Evolutionary conservation across 768 basidiomycete genomes (phyloP).

Genomic region (Lactarius evosmus): DNA sequence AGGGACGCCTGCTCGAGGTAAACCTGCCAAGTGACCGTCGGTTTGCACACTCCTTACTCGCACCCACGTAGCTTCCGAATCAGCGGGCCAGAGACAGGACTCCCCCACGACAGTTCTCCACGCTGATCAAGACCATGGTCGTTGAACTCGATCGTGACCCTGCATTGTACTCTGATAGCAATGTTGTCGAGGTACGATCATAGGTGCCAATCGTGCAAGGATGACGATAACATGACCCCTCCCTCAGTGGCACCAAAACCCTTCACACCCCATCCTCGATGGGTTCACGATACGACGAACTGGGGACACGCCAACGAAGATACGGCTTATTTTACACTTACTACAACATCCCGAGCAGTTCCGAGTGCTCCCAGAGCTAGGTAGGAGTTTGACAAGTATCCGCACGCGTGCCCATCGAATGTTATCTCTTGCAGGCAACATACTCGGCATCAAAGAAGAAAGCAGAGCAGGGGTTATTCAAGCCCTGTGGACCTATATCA

Average conservation of each 20-base stretch:
- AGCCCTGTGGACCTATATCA: conserved; percentile 91
- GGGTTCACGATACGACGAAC: conserved; percentile 83
- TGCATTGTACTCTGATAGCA: conserved; percentile 74
- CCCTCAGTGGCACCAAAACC: conserved; percentile 58
- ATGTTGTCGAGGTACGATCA: conserved; percentile 79
- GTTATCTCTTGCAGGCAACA: conserved; percentile 41
- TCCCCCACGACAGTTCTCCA: conserved; percentile 75
- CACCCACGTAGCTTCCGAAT: conserved; percentile 47
- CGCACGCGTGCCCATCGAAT: background rate
- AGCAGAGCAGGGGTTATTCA: conserved; percentile 78
- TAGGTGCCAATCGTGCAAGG: background rate
- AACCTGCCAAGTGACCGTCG: conserved; percentile 28
- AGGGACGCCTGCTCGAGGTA: conserved; percentile 83
- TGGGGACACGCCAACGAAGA: conserved; percentile 74
- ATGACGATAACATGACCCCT: background rate
- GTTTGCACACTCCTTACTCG: conserved; percentile 3
- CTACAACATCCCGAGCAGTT: conserved; percentile 87
- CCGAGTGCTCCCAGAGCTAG: conserved; percentile 72
- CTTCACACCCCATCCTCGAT: conserved; percentile 63
- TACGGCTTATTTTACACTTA: conserved; percentile 80
- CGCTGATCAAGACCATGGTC: conserved; percentile 77
- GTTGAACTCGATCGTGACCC: conserved; percentile 88
- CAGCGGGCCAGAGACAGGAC: conserved; percentile 61
- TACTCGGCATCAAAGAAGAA: conserved; percentile 82
- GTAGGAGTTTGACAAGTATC: conserved; percentile 36